phyloP scores from a whole-genome alignment of 169 alveolate genomes.

The Perkinsus marinus region DNA sequence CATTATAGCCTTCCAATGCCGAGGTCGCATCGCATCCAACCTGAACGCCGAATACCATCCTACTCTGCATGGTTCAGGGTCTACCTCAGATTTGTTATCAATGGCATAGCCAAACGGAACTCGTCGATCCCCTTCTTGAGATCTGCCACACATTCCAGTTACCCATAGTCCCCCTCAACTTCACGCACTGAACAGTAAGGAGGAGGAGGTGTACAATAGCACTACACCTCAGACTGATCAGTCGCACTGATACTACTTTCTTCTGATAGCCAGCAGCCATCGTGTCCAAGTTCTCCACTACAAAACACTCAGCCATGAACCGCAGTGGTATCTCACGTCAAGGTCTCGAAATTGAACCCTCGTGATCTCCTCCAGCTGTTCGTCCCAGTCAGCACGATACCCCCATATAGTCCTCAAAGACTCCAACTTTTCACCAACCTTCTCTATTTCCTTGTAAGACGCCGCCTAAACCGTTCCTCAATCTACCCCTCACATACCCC shows the following conservation, averaged over 20 bases:
- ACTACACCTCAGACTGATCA: neutral
- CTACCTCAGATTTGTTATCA: conserved; percentile 23
- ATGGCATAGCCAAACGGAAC: conserved; percentile 36
- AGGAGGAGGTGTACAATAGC: too few relatives aligned
- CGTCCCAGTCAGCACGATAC: conserved; percentile 15
- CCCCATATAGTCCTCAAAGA: neutral
- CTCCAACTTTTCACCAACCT: conserved; percentile 3
- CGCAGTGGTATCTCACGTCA: conserved; percentile 4
- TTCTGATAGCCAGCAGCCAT: neutral
- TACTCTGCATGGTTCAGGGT: neutral
- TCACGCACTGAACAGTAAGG: neutral
- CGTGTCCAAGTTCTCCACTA: neutral
- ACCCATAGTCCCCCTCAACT: neutral
- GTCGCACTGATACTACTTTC: neutral
- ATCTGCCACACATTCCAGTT: conserved; percentile 30
- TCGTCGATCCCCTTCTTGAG: conserved; percentile 29
- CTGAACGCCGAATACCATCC: neutral
- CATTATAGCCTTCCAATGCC: conserved; percentile 35
- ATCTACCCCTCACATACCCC: conserved; percentile 13
- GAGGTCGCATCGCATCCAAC: conserved; percentile 30
- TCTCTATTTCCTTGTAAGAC: conserved; percentile 19
- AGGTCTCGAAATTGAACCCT: conserved; percentile 7
- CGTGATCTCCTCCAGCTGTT: conserved; percentile 12
- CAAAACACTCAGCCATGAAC: too few relatives aligned
- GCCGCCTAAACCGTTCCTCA: conserved; percentile 9